Conservation (phyloP, 176 grass and related monocot genomes). For the Puccinellia tenuiflora region DNA sequence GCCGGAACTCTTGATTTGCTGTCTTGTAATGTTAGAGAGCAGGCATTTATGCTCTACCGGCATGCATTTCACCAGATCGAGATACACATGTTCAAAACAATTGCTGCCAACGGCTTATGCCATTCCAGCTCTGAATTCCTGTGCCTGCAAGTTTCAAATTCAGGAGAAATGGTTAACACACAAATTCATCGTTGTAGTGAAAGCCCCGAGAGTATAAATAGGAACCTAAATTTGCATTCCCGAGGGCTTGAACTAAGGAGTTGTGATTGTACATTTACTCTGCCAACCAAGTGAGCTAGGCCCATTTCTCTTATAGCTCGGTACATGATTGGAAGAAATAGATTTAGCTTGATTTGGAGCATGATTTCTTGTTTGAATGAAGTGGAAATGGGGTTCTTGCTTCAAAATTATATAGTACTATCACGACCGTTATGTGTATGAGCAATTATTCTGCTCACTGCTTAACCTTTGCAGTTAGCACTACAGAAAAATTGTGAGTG, state of each 20-base stretch:
- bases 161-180: not conserved
- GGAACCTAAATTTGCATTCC: not conserved
- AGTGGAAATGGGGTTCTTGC: not conserved
- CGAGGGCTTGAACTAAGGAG: not conserved
- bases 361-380: not conserved
- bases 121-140: not conserved
- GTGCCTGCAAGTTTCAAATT: slow-evolving; percentile 1
- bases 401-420: not conserved
- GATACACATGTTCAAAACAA: not conserved
- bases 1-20: not conserved
- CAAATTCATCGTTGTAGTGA: not conserved
- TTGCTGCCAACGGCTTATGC: not conserved
- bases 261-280: not conserved
- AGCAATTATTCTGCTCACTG: not conserved
- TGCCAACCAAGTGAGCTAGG: not conserved
- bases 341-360: not conserved
- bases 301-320: not conserved
- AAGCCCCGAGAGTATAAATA: not conserved
- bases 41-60: not conserved
- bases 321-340: not conserved
- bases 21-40: not conserved
- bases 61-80: not conserved
- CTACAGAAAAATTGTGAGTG: not conserved
- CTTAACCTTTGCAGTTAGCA: not conserved
- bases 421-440: not conserved